Conservation (phyloP, 1,284 basidiomycete genomes). For the Cryptococcus sp. region DNA sequence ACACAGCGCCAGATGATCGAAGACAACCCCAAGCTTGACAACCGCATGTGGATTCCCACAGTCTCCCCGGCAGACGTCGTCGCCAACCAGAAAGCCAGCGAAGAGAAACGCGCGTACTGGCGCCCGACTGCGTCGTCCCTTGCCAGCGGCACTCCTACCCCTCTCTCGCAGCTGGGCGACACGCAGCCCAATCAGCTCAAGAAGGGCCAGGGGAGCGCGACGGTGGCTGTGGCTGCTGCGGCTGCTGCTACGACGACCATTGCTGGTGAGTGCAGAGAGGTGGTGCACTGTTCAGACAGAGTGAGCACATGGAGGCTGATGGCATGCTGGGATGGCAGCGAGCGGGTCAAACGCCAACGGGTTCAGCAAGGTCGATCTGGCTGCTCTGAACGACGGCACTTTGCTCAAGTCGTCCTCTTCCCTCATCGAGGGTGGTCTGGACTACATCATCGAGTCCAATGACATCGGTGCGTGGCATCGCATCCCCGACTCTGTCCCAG, state of each 20-base stretch:
- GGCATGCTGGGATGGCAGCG: slow-evolving; percentile 2
- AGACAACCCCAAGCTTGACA: slow-evolving; percentile 5
- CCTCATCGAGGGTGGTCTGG: slow-evolving; percentile 16
- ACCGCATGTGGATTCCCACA: slow-evolving; percentile 4
- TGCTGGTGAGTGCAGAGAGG: neutral
- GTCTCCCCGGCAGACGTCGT: neutral
- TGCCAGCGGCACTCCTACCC: neutral
- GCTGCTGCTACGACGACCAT: slow-evolving; percentile 7
- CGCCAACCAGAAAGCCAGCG: neutral
- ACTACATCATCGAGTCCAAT: slow-evolving; percentile 24
- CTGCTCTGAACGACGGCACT: slow-evolving; percentile 5
- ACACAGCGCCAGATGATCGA: slow-evolving; percentile 5
- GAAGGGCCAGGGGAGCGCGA: neutral
- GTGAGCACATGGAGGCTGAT: neutral
- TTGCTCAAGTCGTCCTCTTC: slow-evolving; percentile 13
- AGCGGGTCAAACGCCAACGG: slow-evolving; percentile 22
- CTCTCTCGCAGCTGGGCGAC: neutral
- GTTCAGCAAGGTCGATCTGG: slow-evolving; percentile 13
- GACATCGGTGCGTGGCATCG: slow-evolving; percentile 17
- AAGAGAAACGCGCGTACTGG: slow-evolving; percentile 8
- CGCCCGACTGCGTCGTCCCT: neutral
- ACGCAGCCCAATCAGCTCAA: neutral
- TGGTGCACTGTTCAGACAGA: too few relatives aligned
- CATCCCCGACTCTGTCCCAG: neutral
- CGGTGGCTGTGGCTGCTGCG: neutral